Percentiles rank a stretch among this genome's conserved stretches.
phyloP scores from a whole-genome alignment of 148 eudicot genomes.

The Rhododendron williamsianum region DNA sequence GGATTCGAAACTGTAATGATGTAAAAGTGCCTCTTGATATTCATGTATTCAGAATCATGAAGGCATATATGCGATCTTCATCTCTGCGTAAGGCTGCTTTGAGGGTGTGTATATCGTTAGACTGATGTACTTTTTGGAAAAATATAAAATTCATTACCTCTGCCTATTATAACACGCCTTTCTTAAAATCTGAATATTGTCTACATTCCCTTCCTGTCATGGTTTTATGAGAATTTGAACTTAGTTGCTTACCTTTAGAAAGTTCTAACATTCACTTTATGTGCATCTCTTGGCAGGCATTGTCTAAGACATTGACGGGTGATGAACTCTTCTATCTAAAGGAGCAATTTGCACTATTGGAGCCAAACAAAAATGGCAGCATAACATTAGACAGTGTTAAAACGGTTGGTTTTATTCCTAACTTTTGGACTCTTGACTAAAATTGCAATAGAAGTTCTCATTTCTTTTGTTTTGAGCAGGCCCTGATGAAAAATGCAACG shows the following conservation, averaged over 20 bases:
- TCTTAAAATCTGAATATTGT: neutral
- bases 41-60: constrained; percentile 48
- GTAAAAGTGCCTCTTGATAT: constrained; percentile 48
- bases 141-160: neutral
- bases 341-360: constrained; percentile 46
- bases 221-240: neutral
- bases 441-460: neutral
- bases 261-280: neutral
- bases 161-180: neutral
- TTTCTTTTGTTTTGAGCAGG: constrained; percentile 31
- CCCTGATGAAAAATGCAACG: constrained; percentile 37
- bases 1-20: constrained; percentile 37
- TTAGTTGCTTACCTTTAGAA: neutral
- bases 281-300: constrained; percentile 31
- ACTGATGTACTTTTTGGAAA: neutral
- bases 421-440: neutral
- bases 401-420: constrained; percentile 20
- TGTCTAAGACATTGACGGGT: constrained; percentile 43
- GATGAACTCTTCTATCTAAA: constrained; percentile 49
- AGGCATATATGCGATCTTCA: constrained; percentile 58
- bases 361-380: constrained; percentile 36
- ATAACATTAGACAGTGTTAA: constrained; percentile 40
- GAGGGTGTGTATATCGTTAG: constrained; percentile 44
- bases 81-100: constrained; percentile 70
- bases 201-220: neutral